Evolutionary conservation across 192 early-diverging fungal genomes (phyloP).

Genomic region (Entomortierella parvispora): DNA sequence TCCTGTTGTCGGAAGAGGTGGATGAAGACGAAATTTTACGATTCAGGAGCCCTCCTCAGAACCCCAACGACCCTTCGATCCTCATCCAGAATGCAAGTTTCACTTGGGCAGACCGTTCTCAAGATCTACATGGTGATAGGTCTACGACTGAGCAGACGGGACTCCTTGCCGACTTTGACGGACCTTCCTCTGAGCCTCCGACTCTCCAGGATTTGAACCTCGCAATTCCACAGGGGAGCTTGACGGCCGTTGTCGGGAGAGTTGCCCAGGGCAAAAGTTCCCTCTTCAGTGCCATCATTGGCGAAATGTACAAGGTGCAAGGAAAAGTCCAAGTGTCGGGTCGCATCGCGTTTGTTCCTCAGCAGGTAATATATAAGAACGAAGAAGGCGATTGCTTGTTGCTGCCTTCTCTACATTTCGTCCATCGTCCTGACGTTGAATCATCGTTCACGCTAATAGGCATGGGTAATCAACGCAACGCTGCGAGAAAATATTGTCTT

Average conservation of each 20-base stretch:
- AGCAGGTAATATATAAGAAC: slow-evolving; percentile 52
- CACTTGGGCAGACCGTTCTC: slow-evolving; percentile 8
- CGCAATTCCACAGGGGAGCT: slow-evolving; percentile 53
- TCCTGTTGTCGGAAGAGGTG: slow-evolving; percentile 47
- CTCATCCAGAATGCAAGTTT: slow-evolving; percentile 17
- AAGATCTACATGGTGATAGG: not conserved
- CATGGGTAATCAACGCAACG: slow-evolving; percentile 96
- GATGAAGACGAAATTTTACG: slow-evolving; percentile 22
- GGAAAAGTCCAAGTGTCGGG: slow-evolving; percentile 74
- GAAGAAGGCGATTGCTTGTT: no score
- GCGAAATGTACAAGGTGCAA: slow-evolving; percentile 81
- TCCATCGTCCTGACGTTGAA: slow-evolving; percentile 57
- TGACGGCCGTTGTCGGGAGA: slow-evolving; percentile 67
- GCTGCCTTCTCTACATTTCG: slow-evolving; percentile 57
- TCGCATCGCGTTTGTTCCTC: slow-evolving; percentile 82
- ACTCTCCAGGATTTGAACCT: slow-evolving; percentile 27
- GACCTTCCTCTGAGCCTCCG: slow-evolving; percentile 3
- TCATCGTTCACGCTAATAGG: slow-evolving; percentile 17
- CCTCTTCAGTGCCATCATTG: slow-evolving; percentile 65
- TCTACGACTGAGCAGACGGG: not conserved
- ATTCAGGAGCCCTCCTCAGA: slow-evolving; percentile 7
- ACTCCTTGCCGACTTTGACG: not conserved
- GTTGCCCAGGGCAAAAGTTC: slow-evolving; percentile 71
- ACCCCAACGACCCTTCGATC: slow-evolving; percentile 17
- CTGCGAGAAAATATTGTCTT: slow-evolving; percentile 92